Percentiles rank a stretch among this genome's conserved stretches.
Conservation (phyloP, 2,329 filamentous ascomycete species). For the Aspergillus calidoustus region DNA sequence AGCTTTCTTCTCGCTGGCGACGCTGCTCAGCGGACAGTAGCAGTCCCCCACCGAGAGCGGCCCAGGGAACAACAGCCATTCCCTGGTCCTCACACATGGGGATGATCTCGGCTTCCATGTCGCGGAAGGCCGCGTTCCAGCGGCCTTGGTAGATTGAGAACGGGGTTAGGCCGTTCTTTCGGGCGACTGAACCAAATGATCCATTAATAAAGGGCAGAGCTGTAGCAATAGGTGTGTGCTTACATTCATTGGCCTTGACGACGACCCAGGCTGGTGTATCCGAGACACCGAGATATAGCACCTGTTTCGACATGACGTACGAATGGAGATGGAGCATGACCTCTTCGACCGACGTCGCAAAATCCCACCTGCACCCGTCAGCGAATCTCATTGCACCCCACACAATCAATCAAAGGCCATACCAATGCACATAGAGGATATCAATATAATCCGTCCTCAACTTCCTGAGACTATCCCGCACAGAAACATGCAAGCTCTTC, state of each 20-base stretch:
- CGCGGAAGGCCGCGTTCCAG: constrained; percentile 16
- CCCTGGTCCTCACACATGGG: constrained; percentile 21
- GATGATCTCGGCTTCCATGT: constrained; percentile 19
- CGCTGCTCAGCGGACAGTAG: constrained; percentile 3
- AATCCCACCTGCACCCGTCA: constrained; percentile 11
- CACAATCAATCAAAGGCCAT: no score
- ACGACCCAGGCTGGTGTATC: constrained; percentile 18
- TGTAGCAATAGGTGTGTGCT: no score
- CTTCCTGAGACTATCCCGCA: constrained; percentile 12
- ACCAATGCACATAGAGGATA: constrained; percentile 20
- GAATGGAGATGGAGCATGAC: constrained; percentile 16
- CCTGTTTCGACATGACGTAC: constrained; percentile 13
- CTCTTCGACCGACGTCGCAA: constrained; percentile 16
- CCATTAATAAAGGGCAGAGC: no score
- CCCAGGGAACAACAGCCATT: constrained; percentile 16
- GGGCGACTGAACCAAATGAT: no score
- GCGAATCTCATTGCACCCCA: no score
- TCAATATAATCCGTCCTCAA: constrained; percentile 18
- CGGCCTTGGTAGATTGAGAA: constrained; percentile 18
- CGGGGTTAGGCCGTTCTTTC: constrained; percentile 13
- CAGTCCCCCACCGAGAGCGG: constrained; percentile 10
- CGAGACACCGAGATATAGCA: constrained; percentile 17
- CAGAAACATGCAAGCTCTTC: constrained; percentile 13
- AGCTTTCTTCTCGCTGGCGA: neutral
- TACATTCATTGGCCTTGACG: constrained; percentile 19